Evolutionary conservation across 306 rosid genomes (phyloP).

Genomic region (Vicia faba): DNA sequence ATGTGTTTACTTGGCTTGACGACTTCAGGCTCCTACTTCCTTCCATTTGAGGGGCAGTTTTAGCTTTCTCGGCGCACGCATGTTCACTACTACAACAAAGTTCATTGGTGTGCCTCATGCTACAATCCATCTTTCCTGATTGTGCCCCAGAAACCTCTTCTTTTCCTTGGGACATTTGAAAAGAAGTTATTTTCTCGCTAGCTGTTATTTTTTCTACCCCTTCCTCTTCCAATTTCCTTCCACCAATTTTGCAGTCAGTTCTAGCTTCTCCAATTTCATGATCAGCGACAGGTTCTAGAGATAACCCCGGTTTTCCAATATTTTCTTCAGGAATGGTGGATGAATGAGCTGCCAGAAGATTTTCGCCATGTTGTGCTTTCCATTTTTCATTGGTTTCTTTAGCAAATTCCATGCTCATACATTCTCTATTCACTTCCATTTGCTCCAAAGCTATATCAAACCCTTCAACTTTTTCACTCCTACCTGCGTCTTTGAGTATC

Average conservation of each 20-base stretch:
- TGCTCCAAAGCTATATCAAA: conserved; percentile 39
- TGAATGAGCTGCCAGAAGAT: conserved; percentile 39
- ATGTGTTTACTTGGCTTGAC: conserved; percentile 41
- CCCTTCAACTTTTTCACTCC: conserved; percentile 30
- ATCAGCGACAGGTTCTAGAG: conserved; percentile 42
- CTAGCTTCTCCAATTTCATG: conserved; percentile 40
- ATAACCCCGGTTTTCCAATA: conserved; percentile 36
- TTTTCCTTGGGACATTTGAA: conserved; percentile 35
- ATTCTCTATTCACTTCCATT: conserved; percentile 35
- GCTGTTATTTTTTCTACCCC: conserved; percentile 36
- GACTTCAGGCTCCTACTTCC: conserved; percentile 38
- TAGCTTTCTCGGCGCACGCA: conserved; percentile 39
- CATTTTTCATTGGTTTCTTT: conserved; percentile 38
- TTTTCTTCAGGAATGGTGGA: conserved; percentile 40
- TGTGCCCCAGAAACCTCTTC: conserved; percentile 29
- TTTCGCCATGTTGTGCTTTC: conserved; percentile 35
- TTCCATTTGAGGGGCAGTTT: conserved; percentile 44
- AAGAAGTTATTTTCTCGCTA: conserved; percentile 33
- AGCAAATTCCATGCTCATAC: conserved; percentile 28
- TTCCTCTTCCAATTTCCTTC: conserved; percentile 40
- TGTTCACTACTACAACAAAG: conserved; percentile 43
- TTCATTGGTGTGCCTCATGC: conserved; percentile 42
- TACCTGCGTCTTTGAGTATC: conserved; percentile 38
- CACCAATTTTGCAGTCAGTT: conserved; percentile 35
- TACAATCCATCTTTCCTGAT: conserved; percentile 43